Base-by-base conservation (phyloP, 1,139 yeast species). In the Groenewaldozyma sp. region DNA sequence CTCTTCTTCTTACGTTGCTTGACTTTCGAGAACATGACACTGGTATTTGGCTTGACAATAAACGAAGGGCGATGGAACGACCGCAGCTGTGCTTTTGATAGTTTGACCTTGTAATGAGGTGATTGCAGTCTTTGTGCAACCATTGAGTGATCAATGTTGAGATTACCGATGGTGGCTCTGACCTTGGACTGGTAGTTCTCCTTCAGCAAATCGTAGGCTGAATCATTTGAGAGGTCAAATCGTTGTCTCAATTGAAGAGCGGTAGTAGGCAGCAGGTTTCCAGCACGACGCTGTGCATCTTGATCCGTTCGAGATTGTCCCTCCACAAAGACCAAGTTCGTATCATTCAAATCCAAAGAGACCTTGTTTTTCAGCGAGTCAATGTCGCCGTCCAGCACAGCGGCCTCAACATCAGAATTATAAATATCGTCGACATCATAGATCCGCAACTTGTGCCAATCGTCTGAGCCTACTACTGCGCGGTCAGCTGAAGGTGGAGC, bases 101-200 rank as follows among this genome's bases (percentile, higher is more conserved):
- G 65, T 46, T 71, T 76, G 22, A 88, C 96, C 56, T 82, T 84
- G 62, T 87, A 93, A 59, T 78, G 88, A 4, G 99, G 99, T 0
- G 88, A 74, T 62, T 93, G 98, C 37, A 93, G 67, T 39, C 94
- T 69, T 29, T 78, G 59, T 0, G 98, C 96, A 2, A 95, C 95
- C 53, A 78, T 71, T 0, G 96, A 76, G 60, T 93, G 98, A 53
- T 93, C 98, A 45, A 93, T 87, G 42, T 75, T 80, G 48, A 93
- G 68, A 50, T 91, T 86, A 42, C 97, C 94, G 54, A 93, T 79
- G 17, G 94, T 94, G 4, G 95, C 79, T 59, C 99, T 78, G 28
- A 91, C 86, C 65, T 86, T 88, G 35, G 94, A 79, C 56, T 86
- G 94, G 58, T 88, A 87, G 52, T 87, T 88, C 46, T 78, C 82